A percentile compares a stretch with the other conserved stretches of the same genome.
phyloP scores from a whole-genome alignment of 2,329 filamentous ascomycete species.

The Alternaria triticina region DNA sequence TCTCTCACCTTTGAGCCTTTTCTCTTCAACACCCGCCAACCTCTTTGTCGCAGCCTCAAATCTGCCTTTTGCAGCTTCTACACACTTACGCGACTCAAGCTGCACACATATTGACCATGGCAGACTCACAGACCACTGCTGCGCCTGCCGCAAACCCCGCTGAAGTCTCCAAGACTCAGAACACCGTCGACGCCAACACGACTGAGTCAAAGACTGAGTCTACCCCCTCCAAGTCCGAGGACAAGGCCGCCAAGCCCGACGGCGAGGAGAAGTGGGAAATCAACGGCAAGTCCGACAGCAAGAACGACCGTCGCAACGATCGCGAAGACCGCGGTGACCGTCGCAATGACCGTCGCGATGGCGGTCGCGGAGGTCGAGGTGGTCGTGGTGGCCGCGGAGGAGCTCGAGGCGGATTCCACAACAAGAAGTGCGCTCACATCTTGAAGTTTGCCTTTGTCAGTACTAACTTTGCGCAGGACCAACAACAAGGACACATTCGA shows the following conservation, averaged over 20 bases:
- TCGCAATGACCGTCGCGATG: slow-evolving; percentile 11
- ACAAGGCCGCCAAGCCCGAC: slow-evolving; percentile 4
- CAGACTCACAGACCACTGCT: slow-evolving; percentile 28
- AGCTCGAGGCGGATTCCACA: slow-evolving; percentile 24
- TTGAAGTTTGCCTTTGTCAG: not conserved
- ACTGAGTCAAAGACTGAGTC: slow-evolving; percentile 19
- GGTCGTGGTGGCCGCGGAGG: slow-evolving; percentile 24
- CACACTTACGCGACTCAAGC: slow-evolving; percentile 12
- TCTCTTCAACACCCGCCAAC: not conserved
- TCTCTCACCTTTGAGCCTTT: slow-evolving; percentile 8
- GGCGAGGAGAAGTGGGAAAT: slow-evolving; percentile 28
- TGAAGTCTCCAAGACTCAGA: slow-evolving; percentile 20
- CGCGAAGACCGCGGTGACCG: slow-evolving; percentile 19
- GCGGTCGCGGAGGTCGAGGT: slow-evolving; percentile 18
- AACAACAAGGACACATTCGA: slow-evolving; percentile 42
- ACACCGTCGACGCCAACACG: slow-evolving; percentile 14
- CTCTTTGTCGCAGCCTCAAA: not conserved
- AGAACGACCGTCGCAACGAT: slow-evolving; percentile 20
- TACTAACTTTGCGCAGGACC: slow-evolving; percentile 23
- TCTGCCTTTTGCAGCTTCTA: not conserved
- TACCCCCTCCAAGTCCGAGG: slow-evolving; percentile 4
- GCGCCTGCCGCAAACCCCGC: slow-evolving; percentile 27
- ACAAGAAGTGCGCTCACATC: slow-evolving; percentile 18
- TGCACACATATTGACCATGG: slow-evolving; percentile 21
- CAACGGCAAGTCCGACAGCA: slow-evolving; percentile 23